Percentiles rank a stretch among this genome's conserved stretches.
phyloP scores from a whole-genome alignment of 257 asterid species.

The Ajuga chamaepitys region DNA sequence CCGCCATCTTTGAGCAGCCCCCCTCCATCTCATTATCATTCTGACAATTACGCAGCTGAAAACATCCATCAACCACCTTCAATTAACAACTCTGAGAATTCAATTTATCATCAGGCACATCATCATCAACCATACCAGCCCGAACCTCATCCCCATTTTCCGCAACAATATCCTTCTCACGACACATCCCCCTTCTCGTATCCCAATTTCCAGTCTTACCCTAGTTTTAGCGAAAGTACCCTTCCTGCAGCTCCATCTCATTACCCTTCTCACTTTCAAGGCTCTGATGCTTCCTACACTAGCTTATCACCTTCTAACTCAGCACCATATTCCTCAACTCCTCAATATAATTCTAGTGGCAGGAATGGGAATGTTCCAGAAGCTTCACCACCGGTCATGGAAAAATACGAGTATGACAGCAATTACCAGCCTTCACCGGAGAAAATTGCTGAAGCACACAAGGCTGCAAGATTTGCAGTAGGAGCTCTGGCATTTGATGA shows the following conservation, averaged over 20 bases:
- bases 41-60: constrained; percentile 21
- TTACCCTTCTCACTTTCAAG: constrained; percentile 57
- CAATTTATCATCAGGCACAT: constrained; percentile 39
- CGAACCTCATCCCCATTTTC: constrained; percentile 34
- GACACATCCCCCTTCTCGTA: constrained; percentile 35
- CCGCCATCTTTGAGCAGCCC: constrained; percentile 26
- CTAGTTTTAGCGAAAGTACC: constrained; percentile 65
- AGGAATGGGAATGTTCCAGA: constrained; percentile 37
- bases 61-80: constrained; percentile 41
- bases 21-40: constrained; percentile 27
- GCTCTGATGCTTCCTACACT: constrained; percentile 45
- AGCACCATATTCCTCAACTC: constrained; percentile 32
- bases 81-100: constrained; percentile 31
- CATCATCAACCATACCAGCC: constrained; percentile 43
- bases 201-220: constrained; percentile 81
- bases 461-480: constrained; percentile 90
- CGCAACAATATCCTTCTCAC: constrained; percentile 50
- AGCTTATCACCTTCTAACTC: constrained; percentile 34
- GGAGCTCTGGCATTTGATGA: constrained; percentile 92
- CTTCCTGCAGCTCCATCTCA: constrained; percentile 69
- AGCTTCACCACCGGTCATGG: constrained; percentile 29
- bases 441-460: constrained; percentile 85
- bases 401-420: constrained; percentile 58
- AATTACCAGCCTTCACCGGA: constrained; percentile 80
- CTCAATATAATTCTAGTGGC: constrained; percentile 38